Evolutionary conservation across 495 filamentous ascomycete species (phyloP), one percentile per base, ranked within the genome.

Genomic region (Emericellopsis terricola): DNA sequence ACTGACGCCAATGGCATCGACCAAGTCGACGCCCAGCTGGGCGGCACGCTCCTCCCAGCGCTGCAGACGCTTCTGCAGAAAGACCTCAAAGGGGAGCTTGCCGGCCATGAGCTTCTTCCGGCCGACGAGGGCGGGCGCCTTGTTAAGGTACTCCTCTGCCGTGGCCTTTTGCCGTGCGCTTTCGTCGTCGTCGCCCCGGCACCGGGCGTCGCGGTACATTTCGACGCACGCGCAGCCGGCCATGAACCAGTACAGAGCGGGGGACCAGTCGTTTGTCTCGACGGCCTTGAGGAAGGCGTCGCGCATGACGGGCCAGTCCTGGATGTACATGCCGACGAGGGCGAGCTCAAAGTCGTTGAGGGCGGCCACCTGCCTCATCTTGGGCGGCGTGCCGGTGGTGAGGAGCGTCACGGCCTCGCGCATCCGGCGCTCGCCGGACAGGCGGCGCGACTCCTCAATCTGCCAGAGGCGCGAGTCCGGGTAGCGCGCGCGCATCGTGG

Each of bases 31-130:
- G 2, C 65, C 60, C 54, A 73, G 68, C 17, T 68, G 62, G 40
- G 73, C 74, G 9, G 81, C 77, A 11, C 86, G 68, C 15, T 76
- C 69, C 45, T 91, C 78, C 87, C 85, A 94, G 58, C 92, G 94
- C 32, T 71, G 65, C 28, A 94, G 55, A 52, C 94, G 96, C 19
- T 85, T 75, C 32, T 64, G 56, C 0, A 87, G 80, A 47, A 92
- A 94, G 19, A 79, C 61, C 53, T 97, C 91, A 37, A 96, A 87
- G 1, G 91, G 89, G 11, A 94, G 59, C 42, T 85, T 79, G 11
- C 75, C 70, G 1, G 82, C 78, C 78, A 96, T 81, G 55, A 96
- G 83, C 8, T 69, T 65, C 54, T 93, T 94, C 55, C 76, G 82
- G 27, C 86, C 87, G 5, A 79, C 78, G 31, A 79, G 62, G 0